A percentile compares a stretch with the other conserved stretches of the same genome.
These are phyloP conservation scores for Sarocladium kiliense DNA, from an alignment of 2,329 filamentous ascomycete genomes.

Conservation along the genomic window DNA sequence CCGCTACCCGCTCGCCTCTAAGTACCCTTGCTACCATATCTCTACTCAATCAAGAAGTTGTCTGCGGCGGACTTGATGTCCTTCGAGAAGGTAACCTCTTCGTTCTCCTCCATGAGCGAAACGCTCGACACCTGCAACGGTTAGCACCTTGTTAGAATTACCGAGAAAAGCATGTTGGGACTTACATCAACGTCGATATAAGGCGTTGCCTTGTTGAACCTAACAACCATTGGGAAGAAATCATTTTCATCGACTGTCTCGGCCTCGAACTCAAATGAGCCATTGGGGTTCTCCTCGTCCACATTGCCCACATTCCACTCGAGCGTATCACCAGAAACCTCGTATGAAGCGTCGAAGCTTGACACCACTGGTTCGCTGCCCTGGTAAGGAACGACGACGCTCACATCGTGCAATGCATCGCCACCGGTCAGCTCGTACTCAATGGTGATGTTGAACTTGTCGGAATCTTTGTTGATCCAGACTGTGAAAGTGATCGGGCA, in stretches of 20 bases:
- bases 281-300: constrained; percentile 74
- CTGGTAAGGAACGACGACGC: constrained; percentile 80
- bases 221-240: constrained; percentile 95
- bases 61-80: constrained; percentile 74
- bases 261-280: constrained; percentile 93
- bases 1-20: constrained; percentile 4
- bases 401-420: constrained; percentile 75
- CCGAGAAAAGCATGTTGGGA: constrained; percentile 17
- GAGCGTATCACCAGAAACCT: constrained; percentile 85
- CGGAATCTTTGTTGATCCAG: constrained; percentile 88
- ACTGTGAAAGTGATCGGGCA: constrained; percentile 95
- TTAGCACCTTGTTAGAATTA: constrained; percentile 19
- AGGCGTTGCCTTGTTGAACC: constrained; percentile 79
- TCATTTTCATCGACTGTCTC: constrained; percentile 83
- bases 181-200: constrained; percentile 93
- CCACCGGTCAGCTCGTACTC: constrained; percentile 90
- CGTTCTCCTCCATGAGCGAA: constrained; percentile 66
- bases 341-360: constrained; percentile 90
- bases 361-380: constrained; percentile 85
- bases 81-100: constrained; percentile 78
- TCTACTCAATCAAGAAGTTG: constrained; percentile 70
- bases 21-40: not conserved
- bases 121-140: constrained; percentile 56
- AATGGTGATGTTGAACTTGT: constrained; percentile 83
- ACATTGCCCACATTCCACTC: constrained; percentile 92